Conservation (phyloP, 805 yeast genomes). For the Candida ovalis region DNA sequence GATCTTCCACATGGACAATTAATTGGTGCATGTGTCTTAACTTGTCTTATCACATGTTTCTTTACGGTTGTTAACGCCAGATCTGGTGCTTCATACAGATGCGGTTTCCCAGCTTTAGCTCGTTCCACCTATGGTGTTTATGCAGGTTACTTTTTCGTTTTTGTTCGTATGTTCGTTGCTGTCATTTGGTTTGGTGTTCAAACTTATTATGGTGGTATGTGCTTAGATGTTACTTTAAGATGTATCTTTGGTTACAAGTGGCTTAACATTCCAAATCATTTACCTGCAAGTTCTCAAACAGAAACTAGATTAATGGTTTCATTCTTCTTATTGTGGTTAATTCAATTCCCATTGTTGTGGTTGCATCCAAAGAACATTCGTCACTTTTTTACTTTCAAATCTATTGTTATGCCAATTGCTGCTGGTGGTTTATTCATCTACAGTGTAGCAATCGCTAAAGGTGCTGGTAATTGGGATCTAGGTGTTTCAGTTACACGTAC, state of each 20-base stretch:
- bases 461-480: conserved; percentile 9
- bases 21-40: conserved; percentile 17
- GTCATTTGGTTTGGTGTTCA: conserved; percentile 34
- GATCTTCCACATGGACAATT: conserved; percentile 21
- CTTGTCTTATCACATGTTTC: conserved; percentile 12
- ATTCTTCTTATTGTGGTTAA: conserved; percentile 14
- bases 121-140: conserved; percentile 34
- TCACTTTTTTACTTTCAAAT: conserved; percentile 11
- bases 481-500: not conserved
- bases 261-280: conserved; percentile 9
- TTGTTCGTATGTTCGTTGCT: conserved; percentile 32
- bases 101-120: conserved; percentile 34
- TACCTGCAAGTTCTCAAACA: conserved; percentile 11
- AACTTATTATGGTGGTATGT: conserved; percentile 34
- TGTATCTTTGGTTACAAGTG: conserved; percentile 16
- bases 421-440: conserved; percentile 10
- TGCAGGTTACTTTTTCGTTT: conserved; percentile 32
- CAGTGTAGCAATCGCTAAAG: conserved; percentile 11
- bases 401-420: conserved; percentile 8
- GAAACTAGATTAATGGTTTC: conserved; percentile 8
- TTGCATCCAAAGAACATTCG: conserved; percentile 11
- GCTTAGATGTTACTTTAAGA: conserved; percentile 25
- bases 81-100: conserved; percentile 21
- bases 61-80: conserved; percentile 11
- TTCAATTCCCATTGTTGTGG: conserved; percentile 17